These are phyloP conservation scores for Fusarium sublunatum DNA, from an alignment of 2,329 filamentous ascomycete genomes.

Conservation along the genomic window DNA sequence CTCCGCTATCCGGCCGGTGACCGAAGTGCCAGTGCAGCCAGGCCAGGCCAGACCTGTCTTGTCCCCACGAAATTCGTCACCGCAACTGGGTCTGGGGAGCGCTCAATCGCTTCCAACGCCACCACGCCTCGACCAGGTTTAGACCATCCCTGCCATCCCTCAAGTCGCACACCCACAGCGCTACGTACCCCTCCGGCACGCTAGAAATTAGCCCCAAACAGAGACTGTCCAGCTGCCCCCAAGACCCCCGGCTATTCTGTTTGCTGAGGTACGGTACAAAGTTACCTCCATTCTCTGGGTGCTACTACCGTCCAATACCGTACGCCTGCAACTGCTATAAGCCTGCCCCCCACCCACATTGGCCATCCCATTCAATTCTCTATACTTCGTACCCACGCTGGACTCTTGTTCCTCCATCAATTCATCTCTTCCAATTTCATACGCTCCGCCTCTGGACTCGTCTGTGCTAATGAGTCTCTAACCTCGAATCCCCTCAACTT, in stretches of 20 bases:
- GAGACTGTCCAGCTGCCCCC: constrained; percentile 42
- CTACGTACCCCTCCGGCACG: constrained; percentile 37
- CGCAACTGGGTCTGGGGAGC: constrained; percentile 41
- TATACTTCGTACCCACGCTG: constrained; percentile 42
- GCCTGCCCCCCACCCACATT: constrained; percentile 45
- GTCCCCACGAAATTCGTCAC: constrained; percentile 48
- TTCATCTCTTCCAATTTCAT: constrained; percentile 18
- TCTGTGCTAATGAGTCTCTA: constrained; percentile 42
- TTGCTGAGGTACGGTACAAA: constrained; percentile 13
- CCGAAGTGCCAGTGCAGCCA: constrained; percentile 36
- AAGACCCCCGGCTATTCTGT: constrained; percentile 35
- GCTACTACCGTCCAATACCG: constrained; percentile 3
- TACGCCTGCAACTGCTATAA: constrained; percentile 43
- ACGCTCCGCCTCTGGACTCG: constrained; percentile 11
- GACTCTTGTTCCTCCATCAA: constrained; percentile 31
- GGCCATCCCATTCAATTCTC: constrained; percentile 41
- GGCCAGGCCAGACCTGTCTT: constrained; percentile 14
- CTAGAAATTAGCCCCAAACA: constrained; percentile 44
- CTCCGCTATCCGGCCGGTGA: constrained; percentile 40
- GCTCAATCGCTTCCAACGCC: constrained; percentile 39
- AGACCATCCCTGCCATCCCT: constrained; percentile 33
- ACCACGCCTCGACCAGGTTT: constrained; percentile 45
- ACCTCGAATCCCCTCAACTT: constrained; percentile 17
- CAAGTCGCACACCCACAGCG: constrained; percentile 24
- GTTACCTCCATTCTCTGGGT: neutral